Percentiles rank a stretch among this genome's conserved stretches.
Conservation (phyloP, 345 rosid genomes). For the Gossypium rotundifolium region DNA sequence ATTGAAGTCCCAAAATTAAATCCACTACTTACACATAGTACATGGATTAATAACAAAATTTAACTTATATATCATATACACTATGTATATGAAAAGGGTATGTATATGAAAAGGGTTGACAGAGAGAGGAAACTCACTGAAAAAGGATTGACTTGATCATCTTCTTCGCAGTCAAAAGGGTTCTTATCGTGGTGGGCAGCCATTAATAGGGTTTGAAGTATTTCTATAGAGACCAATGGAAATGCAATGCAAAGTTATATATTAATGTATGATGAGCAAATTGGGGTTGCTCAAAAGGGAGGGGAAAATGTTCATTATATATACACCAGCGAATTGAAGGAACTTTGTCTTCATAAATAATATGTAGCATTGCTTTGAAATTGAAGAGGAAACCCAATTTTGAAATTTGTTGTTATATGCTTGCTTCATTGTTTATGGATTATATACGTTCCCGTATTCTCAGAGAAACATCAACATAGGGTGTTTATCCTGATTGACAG, state of each 20-base stretch:
- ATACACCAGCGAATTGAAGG: not conserved
- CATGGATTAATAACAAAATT: not conserved
- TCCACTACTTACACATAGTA: too few relatives aligned
- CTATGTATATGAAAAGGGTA: too few relatives aligned
- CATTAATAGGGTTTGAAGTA: conserved; percentile 27
- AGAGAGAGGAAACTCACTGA: conserved; percentile 40
- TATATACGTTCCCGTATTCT: too few relatives aligned
- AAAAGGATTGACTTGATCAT: conserved; percentile 66
- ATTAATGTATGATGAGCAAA: too few relatives aligned
- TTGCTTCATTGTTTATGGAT: not conserved
- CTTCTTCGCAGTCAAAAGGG: conserved; percentile 74
- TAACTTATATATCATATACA: too few relatives aligned
- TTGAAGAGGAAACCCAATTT: not conserved
- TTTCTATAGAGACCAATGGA: too few relatives aligned
- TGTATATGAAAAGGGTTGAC: not conserved
- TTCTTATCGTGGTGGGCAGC: conserved; percentile 74
- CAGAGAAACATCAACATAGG: too few relatives aligned
- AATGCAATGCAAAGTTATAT: too few relatives aligned
- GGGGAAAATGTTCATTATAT: not conserved
- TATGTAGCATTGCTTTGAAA: not conserved
- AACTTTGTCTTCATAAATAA: not conserved
- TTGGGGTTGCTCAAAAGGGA: not conserved
- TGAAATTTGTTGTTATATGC: not conserved
- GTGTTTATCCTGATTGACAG: too few relatives aligned
- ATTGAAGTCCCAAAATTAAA: not conserved